Evolutionary conservation across 2,329 filamentous ascomycete genomes (phyloP).

Genomic region (Verticillium alfalfae): DNA sequence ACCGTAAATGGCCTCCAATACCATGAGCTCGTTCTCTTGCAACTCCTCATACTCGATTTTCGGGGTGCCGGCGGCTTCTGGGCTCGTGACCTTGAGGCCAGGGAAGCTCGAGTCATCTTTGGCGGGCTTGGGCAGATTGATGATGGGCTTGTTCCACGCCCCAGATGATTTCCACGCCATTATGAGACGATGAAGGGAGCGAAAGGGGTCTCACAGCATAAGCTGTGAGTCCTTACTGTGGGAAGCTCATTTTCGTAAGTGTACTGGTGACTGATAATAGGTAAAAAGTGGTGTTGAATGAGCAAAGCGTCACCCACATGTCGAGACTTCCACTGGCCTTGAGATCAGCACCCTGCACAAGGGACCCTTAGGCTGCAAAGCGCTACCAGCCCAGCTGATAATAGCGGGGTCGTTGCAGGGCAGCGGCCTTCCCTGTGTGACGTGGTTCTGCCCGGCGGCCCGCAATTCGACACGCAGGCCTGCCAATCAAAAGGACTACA

Average conservation of each 20-base stretch:
- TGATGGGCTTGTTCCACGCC: conserved; percentile 40
- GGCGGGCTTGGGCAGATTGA: conserved; percentile 27
- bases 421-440: background rate
- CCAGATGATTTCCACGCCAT: conserved; percentile 49
- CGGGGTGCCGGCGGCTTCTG: conserved; percentile 25
- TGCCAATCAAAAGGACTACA: background rate
- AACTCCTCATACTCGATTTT: conserved; percentile 72
- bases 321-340: background rate
- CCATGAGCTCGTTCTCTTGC: conserved; percentile 83
- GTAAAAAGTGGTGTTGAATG: background rate
- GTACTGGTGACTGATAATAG: background rate
- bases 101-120: conserved; percentile 46
- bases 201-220: conserved; percentile 41
- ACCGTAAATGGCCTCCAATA: conserved; percentile 79
- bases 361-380: background rate
- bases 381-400: background rate
- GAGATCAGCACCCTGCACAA: background rate
- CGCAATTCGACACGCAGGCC: background rate
- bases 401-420: background rate
- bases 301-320: background rate
- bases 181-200: conserved; percentile 14
- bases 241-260: conserved; percentile 33
- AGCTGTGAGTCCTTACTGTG: conserved; percentile 45
- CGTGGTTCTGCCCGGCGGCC: background rate
- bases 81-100: conserved; percentile 38